Percentiles rank a stretch among this genome's conserved stretches.
Conservation (phyloP, 2,329 filamentous ascomycete genomes). For the Venturia asperata region DNA sequence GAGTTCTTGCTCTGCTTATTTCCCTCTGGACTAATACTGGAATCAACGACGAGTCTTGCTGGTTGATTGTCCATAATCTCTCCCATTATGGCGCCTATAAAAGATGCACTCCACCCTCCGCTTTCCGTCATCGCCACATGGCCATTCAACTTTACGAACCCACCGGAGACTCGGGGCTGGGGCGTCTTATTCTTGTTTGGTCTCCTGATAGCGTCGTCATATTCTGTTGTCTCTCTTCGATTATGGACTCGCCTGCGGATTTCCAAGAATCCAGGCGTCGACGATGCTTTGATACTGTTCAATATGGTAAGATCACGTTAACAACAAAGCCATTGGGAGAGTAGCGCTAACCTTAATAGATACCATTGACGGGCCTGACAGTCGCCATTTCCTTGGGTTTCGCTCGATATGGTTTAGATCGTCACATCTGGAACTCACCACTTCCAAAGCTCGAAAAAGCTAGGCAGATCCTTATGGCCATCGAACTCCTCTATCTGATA, state of each 20-base stretch:
- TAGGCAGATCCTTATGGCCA: slow-evolving; percentile 22
- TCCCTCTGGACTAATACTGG: background rate
- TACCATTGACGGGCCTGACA: slow-evolving; percentile 21
- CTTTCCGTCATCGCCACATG: slow-evolving; percentile 8
- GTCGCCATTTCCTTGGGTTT: background rate
- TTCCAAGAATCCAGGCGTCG: slow-evolving; percentile 21
- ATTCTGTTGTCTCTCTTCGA: slow-evolving; percentile 21
- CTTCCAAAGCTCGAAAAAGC: slow-evolving; percentile 15
- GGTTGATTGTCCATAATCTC: background rate
- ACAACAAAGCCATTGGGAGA: background rate
- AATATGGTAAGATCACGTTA: slow-evolving; percentile 21
- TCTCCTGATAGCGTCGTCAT: background rate
- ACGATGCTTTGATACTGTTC: slow-evolving; percentile 24
- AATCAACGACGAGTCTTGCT: background rate
- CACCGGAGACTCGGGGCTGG: slow-evolving; percentile 31
- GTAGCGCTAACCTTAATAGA: slow-evolving; percentile 18
- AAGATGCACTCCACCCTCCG: slow-evolving; percentile 7
- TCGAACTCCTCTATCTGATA: slow-evolving; percentile 24
- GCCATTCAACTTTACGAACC: slow-evolving; percentile 11
- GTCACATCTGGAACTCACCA: slow-evolving; percentile 15
- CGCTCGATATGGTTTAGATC: slow-evolving; percentile 15
- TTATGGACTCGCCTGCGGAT: slow-evolving; percentile 22
- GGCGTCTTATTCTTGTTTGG: slow-evolving; percentile 38
- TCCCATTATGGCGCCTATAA: background rate
- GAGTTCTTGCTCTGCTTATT: background rate